Conservation (phyloP, 2,329 filamentous ascomycete genomes). For the Colletotrichum tanaceti region DNA sequence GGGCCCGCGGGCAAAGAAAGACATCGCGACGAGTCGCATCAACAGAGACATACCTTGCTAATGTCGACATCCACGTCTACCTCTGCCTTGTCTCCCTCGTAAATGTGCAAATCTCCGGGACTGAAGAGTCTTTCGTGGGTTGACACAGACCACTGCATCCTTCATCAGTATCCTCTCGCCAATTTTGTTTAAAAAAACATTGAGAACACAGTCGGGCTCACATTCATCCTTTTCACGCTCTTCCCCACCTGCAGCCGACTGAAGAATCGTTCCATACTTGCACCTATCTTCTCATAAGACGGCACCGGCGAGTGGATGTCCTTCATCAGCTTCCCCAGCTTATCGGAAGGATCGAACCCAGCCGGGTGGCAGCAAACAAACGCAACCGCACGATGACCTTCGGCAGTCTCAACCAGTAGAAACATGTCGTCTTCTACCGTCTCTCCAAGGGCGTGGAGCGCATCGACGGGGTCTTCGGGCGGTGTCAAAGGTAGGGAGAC, state of each 20-base stretch:
- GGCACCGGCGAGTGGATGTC: conserved; percentile 66
- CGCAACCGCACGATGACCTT: conserved; percentile 58
- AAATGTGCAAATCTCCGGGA: conserved; percentile 52
- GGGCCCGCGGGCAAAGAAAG: not conserved
- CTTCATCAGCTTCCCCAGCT: conserved; percentile 60
- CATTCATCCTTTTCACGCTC: conserved; percentile 63
- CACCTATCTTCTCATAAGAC: conserved; percentile 64
- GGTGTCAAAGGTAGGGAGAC: conserved; percentile 46
- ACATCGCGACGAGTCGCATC: not conserved
- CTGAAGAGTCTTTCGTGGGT: conserved; percentile 57
- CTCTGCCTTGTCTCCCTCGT: conserved; percentile 48
- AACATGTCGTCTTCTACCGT: conserved; percentile 68
- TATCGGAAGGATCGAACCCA: conserved; percentile 63
- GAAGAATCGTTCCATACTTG: conserved; percentile 68
- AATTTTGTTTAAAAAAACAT: no score
- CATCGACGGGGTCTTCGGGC: conserved; percentile 47
- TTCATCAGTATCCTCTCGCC: not conserved
- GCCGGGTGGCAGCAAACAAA: conserved; percentile 65
- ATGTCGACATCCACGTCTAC: conserved; percentile 54
- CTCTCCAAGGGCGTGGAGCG: conserved; percentile 58
- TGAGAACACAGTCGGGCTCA: conserved; percentile 45
- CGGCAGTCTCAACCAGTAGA: conserved; percentile 56
- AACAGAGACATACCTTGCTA: conserved; percentile 46
- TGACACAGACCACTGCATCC: conserved; percentile 60
- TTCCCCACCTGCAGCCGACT: conserved; percentile 59